These are phyloP conservation scores for Picea glauca DNA, from an alignment of 75 land plant genomes.

Conservation along the genomic window DNA sequence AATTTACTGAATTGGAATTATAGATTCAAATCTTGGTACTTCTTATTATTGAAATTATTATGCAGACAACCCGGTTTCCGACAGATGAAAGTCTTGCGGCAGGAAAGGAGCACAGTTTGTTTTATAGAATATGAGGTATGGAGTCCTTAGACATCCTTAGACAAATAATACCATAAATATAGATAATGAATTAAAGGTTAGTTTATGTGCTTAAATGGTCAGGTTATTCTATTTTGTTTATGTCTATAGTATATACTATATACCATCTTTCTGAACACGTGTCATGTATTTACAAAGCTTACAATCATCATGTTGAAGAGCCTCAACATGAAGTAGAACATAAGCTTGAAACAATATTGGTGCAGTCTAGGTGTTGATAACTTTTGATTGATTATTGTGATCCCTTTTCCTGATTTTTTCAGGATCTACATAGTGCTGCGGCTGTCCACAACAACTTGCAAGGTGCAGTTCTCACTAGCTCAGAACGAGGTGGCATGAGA, in stretches of 20 bases:
- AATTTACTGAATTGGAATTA: background rate
- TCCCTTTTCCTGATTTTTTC: conserved; percentile 10
- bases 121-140: conserved; percentile 96
- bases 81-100: conserved; percentile 97
- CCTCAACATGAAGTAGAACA: background rate
- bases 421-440: conserved; percentile 92
- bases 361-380: background rate
- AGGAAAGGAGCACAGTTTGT: conserved; percentile 95
- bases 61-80: conserved; percentile 93
- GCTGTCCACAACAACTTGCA: conserved; percentile 89
- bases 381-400: background rate
- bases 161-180: background rate
- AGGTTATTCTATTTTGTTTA: background rate
- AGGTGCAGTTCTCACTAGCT: conserved; percentile 94
- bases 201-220: background rate
- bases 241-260: background rate
- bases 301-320: background rate
- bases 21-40: background rate
- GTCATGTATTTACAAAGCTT: background rate
- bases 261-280: background rate
- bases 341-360: background rate
- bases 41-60: background rate
- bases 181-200: background rate
- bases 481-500: conserved; percentile 97
- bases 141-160: too few relatives aligned